Evolutionary conservation across 2,329 filamentous ascomycete species (phyloP).

Genomic region (Lecanicillium sp.): DNA sequence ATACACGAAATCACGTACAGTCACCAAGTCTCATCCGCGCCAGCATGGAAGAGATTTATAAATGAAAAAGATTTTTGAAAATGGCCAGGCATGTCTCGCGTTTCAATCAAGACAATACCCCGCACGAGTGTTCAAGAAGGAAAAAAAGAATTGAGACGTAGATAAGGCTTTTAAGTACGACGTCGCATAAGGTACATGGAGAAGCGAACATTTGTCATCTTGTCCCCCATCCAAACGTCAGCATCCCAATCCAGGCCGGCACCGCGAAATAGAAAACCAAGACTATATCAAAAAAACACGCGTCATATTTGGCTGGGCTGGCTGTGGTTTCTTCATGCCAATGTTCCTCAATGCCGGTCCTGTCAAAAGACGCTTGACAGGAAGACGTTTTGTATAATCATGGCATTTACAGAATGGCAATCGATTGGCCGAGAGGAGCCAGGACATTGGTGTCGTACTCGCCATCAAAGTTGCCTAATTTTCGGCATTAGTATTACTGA

Average conservation of each 20-base stretch:
- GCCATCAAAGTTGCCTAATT: conserved; percentile 47
- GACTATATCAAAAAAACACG: too few species aligned
- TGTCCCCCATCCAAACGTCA: conserved; percentile 7
- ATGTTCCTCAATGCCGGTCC: conserved; percentile 7
- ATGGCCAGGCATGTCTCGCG: too few species aligned
- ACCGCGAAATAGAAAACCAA: neutral
- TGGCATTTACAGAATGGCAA: conserved; percentile 3
- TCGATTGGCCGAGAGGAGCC: conserved; percentile 21
- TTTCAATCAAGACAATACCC: too few species aligned
- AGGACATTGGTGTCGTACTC: conserved; percentile 42
- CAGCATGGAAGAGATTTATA: too few species aligned
- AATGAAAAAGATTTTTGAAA: too few species aligned
- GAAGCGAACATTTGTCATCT: conserved; percentile 13
- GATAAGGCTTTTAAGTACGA: conserved; percentile 11
- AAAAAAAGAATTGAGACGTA: conserved; percentile 8
- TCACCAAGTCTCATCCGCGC: too few species aligned
- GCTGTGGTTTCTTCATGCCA: conserved; percentile 3
- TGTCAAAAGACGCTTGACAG: conserved; percentile 1
- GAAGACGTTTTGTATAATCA: neutral
- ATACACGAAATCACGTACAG: too few species aligned
- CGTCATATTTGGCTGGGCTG: too few species aligned
- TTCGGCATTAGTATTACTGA: too few species aligned
- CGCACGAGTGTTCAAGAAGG: neutral
- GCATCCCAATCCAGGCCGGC: conserved; percentile 4
- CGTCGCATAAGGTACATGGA: conserved; percentile 14